A percentile compares a stretch with the other conserved stretches of the same genome.
Evolutionary conservation across 2,329 filamentous ascomycete species (phyloP).

Genomic region (Sporothrix variecibatus): DNA sequence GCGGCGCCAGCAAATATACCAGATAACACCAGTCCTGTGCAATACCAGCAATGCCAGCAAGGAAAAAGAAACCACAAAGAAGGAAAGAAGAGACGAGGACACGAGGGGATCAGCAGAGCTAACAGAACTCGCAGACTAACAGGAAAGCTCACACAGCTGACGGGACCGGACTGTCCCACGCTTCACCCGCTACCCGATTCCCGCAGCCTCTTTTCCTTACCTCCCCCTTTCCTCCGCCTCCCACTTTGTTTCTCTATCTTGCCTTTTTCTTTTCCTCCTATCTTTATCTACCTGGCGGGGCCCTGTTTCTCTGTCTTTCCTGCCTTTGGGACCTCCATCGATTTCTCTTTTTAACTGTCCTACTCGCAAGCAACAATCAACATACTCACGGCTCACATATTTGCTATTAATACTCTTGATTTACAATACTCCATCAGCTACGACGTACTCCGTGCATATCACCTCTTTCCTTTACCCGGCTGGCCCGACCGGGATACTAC

Average conservation of each 20-base stretch:
- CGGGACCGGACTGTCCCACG: neutral
- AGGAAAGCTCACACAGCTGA: neutral
- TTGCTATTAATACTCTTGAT: too few relatives aligned
- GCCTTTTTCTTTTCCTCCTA: neutral
- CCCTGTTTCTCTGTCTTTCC: neutral
- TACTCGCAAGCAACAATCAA: neutral
- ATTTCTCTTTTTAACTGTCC: neutral
- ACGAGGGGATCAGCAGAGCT: neutral
- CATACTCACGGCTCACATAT: neutral
- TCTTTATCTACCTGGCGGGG: neutral
- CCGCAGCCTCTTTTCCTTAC: neutral
- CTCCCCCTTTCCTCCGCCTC: neutral
- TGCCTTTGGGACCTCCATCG: neutral
- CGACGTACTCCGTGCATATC: neutral
- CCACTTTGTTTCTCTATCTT: neutral
- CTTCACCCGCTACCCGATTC: neutral
- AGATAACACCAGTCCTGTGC: neutral
- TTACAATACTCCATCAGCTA: too few relatives aligned
- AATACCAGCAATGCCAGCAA: neutral
- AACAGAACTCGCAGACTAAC: neutral
- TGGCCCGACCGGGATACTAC: slow-evolving; percentile 20
- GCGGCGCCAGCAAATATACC: neutral
- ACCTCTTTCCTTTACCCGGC: slow-evolving; percentile 15
- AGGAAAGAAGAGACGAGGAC: neutral
- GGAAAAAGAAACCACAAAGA: neutral